Conservation (phyloP, 2,329 filamentous ascomycete species). For the Aureobasidium musti region DNA sequence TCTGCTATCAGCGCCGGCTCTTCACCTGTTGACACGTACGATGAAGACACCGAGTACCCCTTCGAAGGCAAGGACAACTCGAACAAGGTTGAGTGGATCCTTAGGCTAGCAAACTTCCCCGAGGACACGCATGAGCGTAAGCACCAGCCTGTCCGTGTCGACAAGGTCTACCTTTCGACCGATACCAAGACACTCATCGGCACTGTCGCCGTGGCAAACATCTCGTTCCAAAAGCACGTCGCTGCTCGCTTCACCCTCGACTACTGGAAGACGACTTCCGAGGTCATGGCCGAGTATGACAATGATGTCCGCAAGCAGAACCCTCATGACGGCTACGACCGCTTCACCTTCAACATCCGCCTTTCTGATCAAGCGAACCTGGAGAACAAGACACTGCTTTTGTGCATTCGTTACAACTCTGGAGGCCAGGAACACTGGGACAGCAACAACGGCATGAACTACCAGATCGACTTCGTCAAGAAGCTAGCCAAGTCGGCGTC, state of each 20-base stretch:
- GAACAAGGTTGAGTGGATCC: conserved; percentile 76
- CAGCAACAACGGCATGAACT: conserved; percentile 85
- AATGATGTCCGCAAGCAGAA: conserved; percentile 72
- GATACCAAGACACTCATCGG: conserved; percentile 88
- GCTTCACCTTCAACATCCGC: conserved; percentile 94
- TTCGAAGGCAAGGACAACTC: conserved; percentile 61
- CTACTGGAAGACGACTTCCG: conserved; percentile 98
- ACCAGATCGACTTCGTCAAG: conserved; percentile 90
- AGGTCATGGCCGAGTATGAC: conserved; percentile 85
- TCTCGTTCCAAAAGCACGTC: conserved; percentile 85
- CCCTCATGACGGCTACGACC: conserved; percentile 67
- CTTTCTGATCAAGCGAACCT: conserved; percentile 87
- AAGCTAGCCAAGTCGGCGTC: conserved; percentile 58
- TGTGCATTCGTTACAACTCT: conserved; percentile 87
- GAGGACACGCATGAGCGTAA: conserved; percentile 63
- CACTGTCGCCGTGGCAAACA: conserved; percentile 79
- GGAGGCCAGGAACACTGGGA: conserved; percentile 91
- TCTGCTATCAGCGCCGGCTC: conserved; percentile 95
- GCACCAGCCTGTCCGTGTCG: conserved; percentile 71
- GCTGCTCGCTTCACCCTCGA: conserved; percentile 94
- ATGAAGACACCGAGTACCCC: conserved; percentile 86
- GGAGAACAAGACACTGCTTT: conserved; percentile 86
- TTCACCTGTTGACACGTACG: conserved; percentile 85
- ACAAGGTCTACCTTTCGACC: conserved; percentile 80
- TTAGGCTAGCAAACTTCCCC: conserved; percentile 82